These are phyloP conservation scores for Clonostachys sp. DNA, from an alignment of 2,329 filamentous ascomycete genomes.

Conservation along the genomic window DNA sequence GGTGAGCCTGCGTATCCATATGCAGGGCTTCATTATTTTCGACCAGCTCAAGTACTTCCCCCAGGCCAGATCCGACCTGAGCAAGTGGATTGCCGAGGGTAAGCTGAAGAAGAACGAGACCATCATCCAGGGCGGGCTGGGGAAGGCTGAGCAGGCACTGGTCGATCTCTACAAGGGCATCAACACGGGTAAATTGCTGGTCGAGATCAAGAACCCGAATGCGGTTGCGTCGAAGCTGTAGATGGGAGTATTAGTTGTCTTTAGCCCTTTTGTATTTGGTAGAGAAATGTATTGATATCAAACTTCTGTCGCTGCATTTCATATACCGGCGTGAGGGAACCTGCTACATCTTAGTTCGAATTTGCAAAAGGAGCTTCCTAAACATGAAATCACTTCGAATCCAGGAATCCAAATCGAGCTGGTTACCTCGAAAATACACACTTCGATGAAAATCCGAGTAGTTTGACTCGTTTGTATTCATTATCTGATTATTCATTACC, in stretches of 20 bases:
- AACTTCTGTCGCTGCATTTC: background rate
- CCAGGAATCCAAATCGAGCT: no score
- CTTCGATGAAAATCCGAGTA: no score
- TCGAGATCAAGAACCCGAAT: slow-evolving; percentile 40
- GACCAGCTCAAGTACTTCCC: slow-evolving; percentile 58
- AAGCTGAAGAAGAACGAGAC: slow-evolving; percentile 70
- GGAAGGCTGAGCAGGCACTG: slow-evolving; percentile 58
- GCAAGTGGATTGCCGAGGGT: slow-evolving; percentile 65
- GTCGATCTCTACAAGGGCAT: slow-evolving; percentile 61
- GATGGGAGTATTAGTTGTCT: background rate
- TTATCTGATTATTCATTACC: no score
- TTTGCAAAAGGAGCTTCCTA: no score
- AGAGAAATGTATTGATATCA: background rate
- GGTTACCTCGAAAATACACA: no score
- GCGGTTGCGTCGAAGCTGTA: slow-evolving; percentile 11
- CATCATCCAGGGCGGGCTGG: slow-evolving; percentile 64
- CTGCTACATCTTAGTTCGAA: no score
- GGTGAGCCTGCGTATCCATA: slow-evolving; percentile 49
- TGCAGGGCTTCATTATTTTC: slow-evolving; percentile 71
- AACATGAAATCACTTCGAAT: no score
- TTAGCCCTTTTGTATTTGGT: background rate
- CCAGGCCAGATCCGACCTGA: slow-evolving; percentile 54
- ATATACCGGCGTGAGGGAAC: no score
- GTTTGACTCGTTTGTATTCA: no score
- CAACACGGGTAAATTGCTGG: slow-evolving; percentile 66